Evolutionary conservation across 345 rosid species (phyloP).

Genomic region (Lumnitzera racemosa): DNA sequence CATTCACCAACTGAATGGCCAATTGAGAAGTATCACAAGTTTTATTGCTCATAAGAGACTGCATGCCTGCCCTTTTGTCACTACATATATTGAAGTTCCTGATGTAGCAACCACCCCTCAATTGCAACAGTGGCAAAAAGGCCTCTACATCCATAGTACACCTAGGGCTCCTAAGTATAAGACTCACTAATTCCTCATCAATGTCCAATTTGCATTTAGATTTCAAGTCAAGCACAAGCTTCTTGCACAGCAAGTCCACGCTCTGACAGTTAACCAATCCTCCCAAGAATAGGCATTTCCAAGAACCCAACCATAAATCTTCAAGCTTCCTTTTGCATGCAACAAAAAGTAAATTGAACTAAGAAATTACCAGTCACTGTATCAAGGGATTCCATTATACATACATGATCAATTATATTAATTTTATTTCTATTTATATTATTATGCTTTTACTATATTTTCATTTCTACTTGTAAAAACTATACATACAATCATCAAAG

Average conservation of each 20-base stretch:
- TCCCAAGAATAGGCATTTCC: slow-evolving; percentile 69
- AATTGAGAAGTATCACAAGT: slow-evolving; percentile 25
- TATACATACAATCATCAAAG: too few species aligned
- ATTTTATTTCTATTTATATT: too few species aligned
- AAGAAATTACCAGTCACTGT: too few species aligned
- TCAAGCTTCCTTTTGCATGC: slow-evolving; percentile 44
- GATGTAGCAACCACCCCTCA: slow-evolving; percentile 55
- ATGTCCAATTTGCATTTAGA: slow-evolving; percentile 63
- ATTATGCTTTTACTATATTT: too few species aligned
- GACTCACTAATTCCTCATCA: slow-evolving; percentile 49
- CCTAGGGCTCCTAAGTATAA: slow-evolving; percentile 49
- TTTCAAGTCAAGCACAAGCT: slow-evolving; percentile 49
- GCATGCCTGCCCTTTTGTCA: slow-evolving; percentile 25
- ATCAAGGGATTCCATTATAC: too few species aligned
- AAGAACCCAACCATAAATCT: slow-evolving; percentile 85
- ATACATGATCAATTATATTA: too few species aligned
- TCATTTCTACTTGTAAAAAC: too few species aligned
- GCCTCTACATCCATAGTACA: slow-evolving; percentile 32
- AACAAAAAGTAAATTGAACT: too few species aligned
- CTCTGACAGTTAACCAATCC: slow-evolving; percentile 35
- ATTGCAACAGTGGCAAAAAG: slow-evolving; percentile 31
- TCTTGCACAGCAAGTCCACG: slow-evolving; percentile 40
- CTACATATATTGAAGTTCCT: slow-evolving; percentile 29
- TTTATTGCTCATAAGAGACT: slow-evolving; percentile 18
- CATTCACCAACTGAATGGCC: slow-evolving; percentile 53